Evolutionary conservation across 257 asterid genomes (phyloP), one percentile per base, ranked within the genome.

Genomic region (Fraxinus anomala): DNA sequence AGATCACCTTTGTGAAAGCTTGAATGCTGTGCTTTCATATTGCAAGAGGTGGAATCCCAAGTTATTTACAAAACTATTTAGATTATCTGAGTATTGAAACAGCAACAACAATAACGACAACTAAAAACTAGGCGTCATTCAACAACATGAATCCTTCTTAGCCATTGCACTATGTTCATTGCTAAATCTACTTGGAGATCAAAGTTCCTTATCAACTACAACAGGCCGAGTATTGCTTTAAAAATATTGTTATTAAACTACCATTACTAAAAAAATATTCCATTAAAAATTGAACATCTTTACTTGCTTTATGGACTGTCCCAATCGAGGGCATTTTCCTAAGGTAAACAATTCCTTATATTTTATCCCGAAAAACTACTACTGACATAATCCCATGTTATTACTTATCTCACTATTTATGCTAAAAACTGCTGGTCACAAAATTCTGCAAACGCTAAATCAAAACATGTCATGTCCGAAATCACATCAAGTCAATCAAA

Each of bases 401-500:
- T 2, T 42, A 10, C 49, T 42, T 2, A 4, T 16, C n/a, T 49
- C 21, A 17, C 61, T 49, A 17, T 17, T 1, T 5, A 49, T 49
- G 61, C 17, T 42, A 42, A 49, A 16, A 14, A 17, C 23, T 16
- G 7, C 17, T 17, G 23, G 23, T 49, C 61, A 49, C 8, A 17
- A 42, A 49, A 49, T 16, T 17, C 21, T 14, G 23, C 61, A 13
- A 49, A 16, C 61, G 36, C 63, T 74, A 39, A 70, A 68, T 72
- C 39, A 42, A 23, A 74, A 74, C 65, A 19, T 54, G 59, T 71
- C 51, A 19, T 34, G 30, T 59, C 47, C 49, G 36, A 73, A 73
- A 16, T 40, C 5, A 36, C 37, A 26, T 17, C 37, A 59, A 74
- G 49, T 36, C 6, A 28, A 73, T 36, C 42, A 34, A 44, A 66